Base-by-base conservation (phyloP, 2,329 filamentous ascomycete species). In the Magnaporthales sp. region DNA sequence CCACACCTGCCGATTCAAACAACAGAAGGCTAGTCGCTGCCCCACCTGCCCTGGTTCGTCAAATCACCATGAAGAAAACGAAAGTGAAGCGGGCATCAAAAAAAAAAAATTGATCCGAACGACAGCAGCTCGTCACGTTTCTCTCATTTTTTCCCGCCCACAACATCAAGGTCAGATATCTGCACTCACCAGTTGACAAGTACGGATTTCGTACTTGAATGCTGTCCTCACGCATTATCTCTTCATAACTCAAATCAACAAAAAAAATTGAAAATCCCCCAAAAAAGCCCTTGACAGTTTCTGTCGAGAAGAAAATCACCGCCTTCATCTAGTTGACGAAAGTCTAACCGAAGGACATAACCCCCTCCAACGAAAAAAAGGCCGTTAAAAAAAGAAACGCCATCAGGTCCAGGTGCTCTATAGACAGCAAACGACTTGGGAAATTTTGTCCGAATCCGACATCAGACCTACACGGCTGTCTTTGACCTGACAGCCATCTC, bases 241-340 rank as follows among this genome's bases (percentile, higher is more conserved):
- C 80, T 75, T 73, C 75, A 77, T 78, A 70, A 72, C 76, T 78
- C 75, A 80, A 79, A 84, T 84, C 77, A 78, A 79, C 74, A 77
- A 83, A 86, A 87, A 87, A 87, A 86, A 73, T 77, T 78, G 79
- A 82, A 85, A 87, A 86, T 79, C 77, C 77, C 67, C 74, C 75
- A 80, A 80, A 85, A 81, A 81, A 78, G 74, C 71, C 70, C 69
- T 63, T 69, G 65, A 63, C 69, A 69, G 63, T 70, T 66, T 46
- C 68, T 66, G 62, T 64, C 64, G 46, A 66, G 64, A 67, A 63
- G 46, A 66, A 68, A 69, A 68, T 64, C 62, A 68, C 66, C 70
- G 66, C 29, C 67, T 66, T 63, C 60, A 56, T 46, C 58, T 38
- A 64, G 51, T n/a, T 61, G 67, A 69, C 67, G 64, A 58, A 69